Evolutionary conservation across 129 eudicot species (phyloP).

Genomic region (Helichrysum umbraculigerum): DNA sequence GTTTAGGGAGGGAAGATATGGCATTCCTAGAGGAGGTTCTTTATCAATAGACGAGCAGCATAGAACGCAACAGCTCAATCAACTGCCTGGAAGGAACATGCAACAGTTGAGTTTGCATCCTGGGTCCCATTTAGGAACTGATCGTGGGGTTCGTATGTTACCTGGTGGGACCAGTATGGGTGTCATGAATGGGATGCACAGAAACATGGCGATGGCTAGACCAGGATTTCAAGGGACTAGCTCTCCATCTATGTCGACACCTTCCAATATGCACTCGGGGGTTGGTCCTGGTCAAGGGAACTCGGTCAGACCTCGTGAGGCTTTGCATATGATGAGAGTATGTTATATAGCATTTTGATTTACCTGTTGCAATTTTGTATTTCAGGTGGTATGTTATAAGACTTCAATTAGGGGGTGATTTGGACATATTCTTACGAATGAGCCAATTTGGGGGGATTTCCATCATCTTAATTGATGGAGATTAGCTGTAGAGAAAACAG

Average conservation of each 20-base stretch:
- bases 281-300: slow-evolving; percentile 65
- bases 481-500: neutral
- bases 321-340: slow-evolving; percentile 69
- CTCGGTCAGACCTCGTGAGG: slow-evolving; percentile 62
- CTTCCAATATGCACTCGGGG: slow-evolving; percentile 52
- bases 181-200: slow-evolving; percentile 44
- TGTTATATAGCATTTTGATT: slow-evolving; percentile 27
- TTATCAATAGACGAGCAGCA: slow-evolving; percentile 75
- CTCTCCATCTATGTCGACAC: slow-evolving; percentile 52
- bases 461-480: too few relatives aligned
- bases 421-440: neutral
- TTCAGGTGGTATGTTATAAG: neutral
- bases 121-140: slow-evolving; percentile 59
- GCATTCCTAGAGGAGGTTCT: slow-evolving; percentile 64
- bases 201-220: slow-evolving; percentile 61
- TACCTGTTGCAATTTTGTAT: neutral
- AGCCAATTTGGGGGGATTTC: neutral
- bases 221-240: slow-evolving; percentile 66
- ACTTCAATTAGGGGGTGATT: neutral
- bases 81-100: slow-evolving; percentile 67
- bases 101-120: slow-evolving; percentile 54
- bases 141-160: slow-evolving; percentile 60
- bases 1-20: slow-evolving; percentile 73
- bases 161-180: slow-evolving; percentile 65
- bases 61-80: slow-evolving; percentile 65